phyloP scores from a whole-genome alignment of 148 eudicot species.

The Rhododendron ferrugineum region DNA sequence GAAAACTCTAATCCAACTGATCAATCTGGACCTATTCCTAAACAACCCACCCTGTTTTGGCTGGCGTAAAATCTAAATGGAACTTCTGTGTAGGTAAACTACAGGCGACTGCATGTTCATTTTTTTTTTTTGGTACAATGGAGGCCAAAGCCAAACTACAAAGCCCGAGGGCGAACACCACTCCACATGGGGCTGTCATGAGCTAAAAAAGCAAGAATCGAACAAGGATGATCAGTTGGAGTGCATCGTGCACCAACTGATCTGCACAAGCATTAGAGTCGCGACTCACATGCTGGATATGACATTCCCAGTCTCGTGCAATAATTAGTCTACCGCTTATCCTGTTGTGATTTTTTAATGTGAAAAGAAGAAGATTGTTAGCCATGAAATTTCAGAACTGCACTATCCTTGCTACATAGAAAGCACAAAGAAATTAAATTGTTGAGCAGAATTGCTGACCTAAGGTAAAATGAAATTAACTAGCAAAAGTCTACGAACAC shows the following conservation, averaged over 20 bases:
- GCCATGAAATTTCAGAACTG: not conserved
- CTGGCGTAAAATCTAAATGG: not conserved
- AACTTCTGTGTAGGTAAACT: not conserved
- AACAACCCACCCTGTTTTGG: not conserved
- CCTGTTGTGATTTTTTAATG: not conserved
- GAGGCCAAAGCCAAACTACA: not conserved
- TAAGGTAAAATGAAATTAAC: not conserved
- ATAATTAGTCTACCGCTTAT: not conserved
- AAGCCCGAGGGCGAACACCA: not conserved
- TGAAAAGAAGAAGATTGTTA: not conserved
- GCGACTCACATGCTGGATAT: not conserved
- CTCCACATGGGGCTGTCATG: not conserved
- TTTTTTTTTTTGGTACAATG: not conserved
- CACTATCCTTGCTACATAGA: not conserved
- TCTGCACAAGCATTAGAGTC: not conserved
- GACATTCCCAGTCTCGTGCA: not conserved
- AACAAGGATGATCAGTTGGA: not conserved
- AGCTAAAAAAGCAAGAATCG: not conserved
- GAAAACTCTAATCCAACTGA: not conserved
- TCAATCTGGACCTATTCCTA: not conserved
- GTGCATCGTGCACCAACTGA: not conserved
- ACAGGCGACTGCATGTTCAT: not conserved
- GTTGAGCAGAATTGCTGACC: not conserved
- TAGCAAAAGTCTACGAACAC: not conserved
- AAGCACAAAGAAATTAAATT: not conserved